A percentile compares a stretch with the other conserved stretches of the same genome.
phyloP scores from a whole-genome alignment of 208 protist species.

The Trypanosoma platydactyli region DNA sequence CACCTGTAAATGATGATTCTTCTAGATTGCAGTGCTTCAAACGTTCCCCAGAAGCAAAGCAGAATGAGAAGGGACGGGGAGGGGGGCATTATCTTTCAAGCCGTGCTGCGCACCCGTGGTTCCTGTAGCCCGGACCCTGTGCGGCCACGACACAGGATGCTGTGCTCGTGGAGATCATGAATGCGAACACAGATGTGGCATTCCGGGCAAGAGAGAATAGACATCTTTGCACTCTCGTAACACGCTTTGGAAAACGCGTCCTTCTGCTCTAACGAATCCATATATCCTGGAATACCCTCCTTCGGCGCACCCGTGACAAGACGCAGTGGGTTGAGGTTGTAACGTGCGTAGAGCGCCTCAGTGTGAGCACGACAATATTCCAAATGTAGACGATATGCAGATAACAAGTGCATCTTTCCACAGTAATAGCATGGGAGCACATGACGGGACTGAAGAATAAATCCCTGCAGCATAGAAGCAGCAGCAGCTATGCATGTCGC shows the following conservation, averaged over 20 bases:
- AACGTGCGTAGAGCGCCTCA: constrained; percentile 35
- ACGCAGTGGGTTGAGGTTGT: constrained; percentile 23
- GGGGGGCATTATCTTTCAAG: background rate
- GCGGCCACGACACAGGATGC: constrained; percentile 58
- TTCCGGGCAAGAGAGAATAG: constrained; percentile 60
- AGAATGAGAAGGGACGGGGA: too few relatives aligned
- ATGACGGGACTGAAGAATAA: constrained; percentile 58
- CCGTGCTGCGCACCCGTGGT: background rate
- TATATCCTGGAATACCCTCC: constrained; percentile 27
- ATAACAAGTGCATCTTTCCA: constrained; percentile 50
- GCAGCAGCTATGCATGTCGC: constrained; percentile 21
- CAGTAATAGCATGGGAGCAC: constrained; percentile 78
- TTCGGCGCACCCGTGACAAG: constrained; percentile 21
- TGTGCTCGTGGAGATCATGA: constrained; percentile 74
- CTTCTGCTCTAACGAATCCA: constrained; percentile 26
- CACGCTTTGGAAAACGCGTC: constrained; percentile 37
- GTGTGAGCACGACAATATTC: constrained; percentile 43
- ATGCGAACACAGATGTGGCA: constrained; percentile 56
- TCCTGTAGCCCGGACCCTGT: background rate
- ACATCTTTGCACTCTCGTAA: constrained; percentile 55
- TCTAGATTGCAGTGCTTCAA: background rate
- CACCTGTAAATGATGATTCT: constrained; percentile 23
- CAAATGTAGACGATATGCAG: constrained; percentile 57
- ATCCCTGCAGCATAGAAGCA: constrained; percentile 56
- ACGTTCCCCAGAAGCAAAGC: too few relatives aligned